Conservation (phyloP, 2,329 filamentous ascomycete genomes). For the Exophiala viscosa region DNA sequence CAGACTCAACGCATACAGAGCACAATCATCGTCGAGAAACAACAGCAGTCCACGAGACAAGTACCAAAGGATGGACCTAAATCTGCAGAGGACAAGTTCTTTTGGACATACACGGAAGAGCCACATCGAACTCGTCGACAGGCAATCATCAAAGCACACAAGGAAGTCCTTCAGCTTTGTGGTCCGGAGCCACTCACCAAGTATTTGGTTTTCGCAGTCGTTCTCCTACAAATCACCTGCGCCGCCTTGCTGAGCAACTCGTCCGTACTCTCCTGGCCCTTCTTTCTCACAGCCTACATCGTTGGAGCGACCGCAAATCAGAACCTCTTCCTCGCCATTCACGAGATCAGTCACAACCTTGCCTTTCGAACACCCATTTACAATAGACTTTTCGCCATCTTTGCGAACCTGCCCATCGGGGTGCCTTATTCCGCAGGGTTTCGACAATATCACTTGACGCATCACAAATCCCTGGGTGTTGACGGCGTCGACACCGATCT, state of each 20-base stretch:
- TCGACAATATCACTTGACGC: constrained; percentile 93
- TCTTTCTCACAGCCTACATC: constrained; percentile 83
- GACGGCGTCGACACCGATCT: constrained; percentile 95
- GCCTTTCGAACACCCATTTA: constrained; percentile 77
- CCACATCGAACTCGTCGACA: constrained; percentile 86
- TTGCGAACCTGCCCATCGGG: constrained; percentile 93
- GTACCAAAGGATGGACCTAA: constrained; percentile 1
- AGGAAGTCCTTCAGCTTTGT: constrained; percentile 96
- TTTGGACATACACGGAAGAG: constrained; percentile 99
- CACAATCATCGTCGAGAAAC: not conserved
- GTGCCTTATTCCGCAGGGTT: constrained; percentile 96
- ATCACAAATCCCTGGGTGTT: constrained; percentile 97
- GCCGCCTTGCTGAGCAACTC: constrained; percentile 74
- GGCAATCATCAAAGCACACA: constrained; percentile 96
- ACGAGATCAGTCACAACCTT: constrained; percentile 97
- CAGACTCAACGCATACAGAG: constrained; percentile 2
- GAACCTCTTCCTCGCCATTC: constrained; percentile 96
- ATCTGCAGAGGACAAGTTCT: constrained; percentile 62
- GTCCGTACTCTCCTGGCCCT: constrained; percentile 75
- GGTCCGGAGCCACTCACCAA: constrained; percentile 94
- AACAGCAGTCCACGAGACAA: constrained; percentile 3
- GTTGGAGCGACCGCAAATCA: constrained; percentile 95
- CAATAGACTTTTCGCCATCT: constrained; percentile 83
- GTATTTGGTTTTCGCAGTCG: constrained; percentile 81
- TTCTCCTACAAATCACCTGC: constrained; percentile 72